These are phyloP conservation scores for Populus nigra DNA, from an alignment of 345 rosid genomes.

Conservation along the genomic window DNA sequence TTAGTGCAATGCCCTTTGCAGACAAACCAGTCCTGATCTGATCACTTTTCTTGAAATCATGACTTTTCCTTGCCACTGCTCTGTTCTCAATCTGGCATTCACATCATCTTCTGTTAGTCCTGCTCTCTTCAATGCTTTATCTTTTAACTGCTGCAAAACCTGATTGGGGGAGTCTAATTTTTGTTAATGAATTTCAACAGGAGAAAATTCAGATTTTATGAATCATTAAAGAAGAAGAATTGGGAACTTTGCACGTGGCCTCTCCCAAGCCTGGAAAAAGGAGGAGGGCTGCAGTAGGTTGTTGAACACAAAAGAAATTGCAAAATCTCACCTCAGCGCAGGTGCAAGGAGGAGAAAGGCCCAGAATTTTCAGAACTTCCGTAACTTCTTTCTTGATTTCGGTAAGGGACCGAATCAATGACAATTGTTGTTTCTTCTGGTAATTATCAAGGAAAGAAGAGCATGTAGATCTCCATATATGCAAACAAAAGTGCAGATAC, in stretches of 20 bases:
- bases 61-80: conserved; percentile 51
- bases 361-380: conserved; percentile 57
- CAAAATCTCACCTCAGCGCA: conserved; percentile 49
- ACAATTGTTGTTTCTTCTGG: conserved; percentile 68
- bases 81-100: conserved; percentile 53
- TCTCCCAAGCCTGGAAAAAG: neutral
- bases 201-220: neutral
- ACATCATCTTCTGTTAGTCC: conserved; percentile 57
- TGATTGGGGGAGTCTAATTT: conserved; percentile 10
- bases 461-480: neutral
- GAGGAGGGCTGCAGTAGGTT: neutral
- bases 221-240: neutral
- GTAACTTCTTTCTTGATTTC: conserved; percentile 59
- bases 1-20: conserved; percentile 65
- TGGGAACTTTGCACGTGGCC: neutral
- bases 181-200: neutral
- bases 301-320: neutral
- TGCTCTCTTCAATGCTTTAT: conserved; percentile 66
- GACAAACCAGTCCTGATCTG: conserved; percentile 63
- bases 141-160: conserved; percentile 61
- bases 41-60: conserved; percentile 69
- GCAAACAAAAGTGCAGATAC: neutral
- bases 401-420: conserved; percentile 52
- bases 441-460: conserved; percentile 5
- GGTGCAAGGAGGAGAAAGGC: conserved; percentile 49